Conservation (phyloP, 2,329 filamentous ascomycete genomes). For the Orbilia javanica region DNA sequence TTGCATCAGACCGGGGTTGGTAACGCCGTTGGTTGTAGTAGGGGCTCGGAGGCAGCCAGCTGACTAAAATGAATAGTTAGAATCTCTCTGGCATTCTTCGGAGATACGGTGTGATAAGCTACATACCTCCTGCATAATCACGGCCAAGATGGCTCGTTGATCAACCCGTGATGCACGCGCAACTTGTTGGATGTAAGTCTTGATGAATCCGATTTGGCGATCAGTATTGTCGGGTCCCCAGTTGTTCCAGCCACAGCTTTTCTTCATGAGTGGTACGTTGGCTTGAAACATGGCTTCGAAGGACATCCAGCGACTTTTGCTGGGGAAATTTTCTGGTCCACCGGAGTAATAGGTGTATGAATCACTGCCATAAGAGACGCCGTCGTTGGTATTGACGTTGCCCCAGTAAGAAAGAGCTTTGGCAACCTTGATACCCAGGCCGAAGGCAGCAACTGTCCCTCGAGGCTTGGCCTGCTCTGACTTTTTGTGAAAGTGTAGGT, state of each 20-base stretch:
- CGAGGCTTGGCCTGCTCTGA: conserved; percentile 12
- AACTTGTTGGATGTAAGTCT: conserved; percentile 51
- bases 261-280: conserved; percentile 51
- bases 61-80: conserved; percentile 60
- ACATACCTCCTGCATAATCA: conserved; percentile 66
- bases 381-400: conserved; percentile 40
- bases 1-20: conserved; percentile 66
- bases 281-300: conserved; percentile 55
- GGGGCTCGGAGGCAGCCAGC: conserved; percentile 65
- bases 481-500: conserved; percentile 24
- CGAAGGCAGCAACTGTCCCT: conserved; percentile 14
- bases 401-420: conserved; percentile 30
- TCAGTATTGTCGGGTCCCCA: conserved; percentile 55
- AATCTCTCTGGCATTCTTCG: background rate
- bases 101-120: conserved; percentile 2
- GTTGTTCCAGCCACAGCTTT: conserved; percentile 54
- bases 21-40: conserved; percentile 64
- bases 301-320: conserved; percentile 39
- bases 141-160: conserved; percentile 65
- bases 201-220: conserved; percentile 42
- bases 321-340: conserved; percentile 39
- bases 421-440: conserved; percentile 34
- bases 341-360: conserved; percentile 51
- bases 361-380: conserved; percentile 13
- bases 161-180: conserved; percentile 62